These are phyloP conservation scores for Aspergillus proliferans DNA, from an alignment of 2,329 filamentous ascomycete species.

Conservation along the genomic window DNA sequence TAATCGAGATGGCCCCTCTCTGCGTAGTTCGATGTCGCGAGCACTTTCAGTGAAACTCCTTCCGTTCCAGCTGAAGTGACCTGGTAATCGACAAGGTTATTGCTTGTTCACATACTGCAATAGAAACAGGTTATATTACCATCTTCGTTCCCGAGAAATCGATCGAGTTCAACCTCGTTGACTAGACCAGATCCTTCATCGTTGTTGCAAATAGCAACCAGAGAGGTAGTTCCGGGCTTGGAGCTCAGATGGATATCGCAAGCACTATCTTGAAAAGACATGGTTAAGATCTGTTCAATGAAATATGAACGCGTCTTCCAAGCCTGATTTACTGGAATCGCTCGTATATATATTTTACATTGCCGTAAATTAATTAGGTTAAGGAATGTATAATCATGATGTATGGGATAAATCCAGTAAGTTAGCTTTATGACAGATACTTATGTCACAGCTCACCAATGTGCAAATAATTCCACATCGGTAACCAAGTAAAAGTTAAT, in stretches of 20 bases:
- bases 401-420: background rate
- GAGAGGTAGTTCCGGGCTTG: constrained; percentile 3
- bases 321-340: background rate
- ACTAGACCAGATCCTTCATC: constrained; percentile 12
- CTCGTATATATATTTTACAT: background rate
- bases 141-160: constrained; percentile 11
- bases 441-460: background rate
- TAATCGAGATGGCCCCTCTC: constrained; percentile 8
- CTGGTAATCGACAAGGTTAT: constrained; percentile 1
- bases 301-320: background rate
- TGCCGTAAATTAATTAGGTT: background rate
- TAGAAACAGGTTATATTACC: constrained; percentile 3
- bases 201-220: constrained; percentile 15
- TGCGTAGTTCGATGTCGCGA: constrained; percentile 5
- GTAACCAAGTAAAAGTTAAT: background rate
- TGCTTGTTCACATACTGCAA: background rate
- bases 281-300: background rate
- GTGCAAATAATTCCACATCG: background rate
- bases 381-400: background rate
- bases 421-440: background rate
- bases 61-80: constrained; percentile 11
- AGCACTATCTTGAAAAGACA: constrained; percentile 12
- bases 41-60: constrained; percentile 8
- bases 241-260: constrained; percentile 10
- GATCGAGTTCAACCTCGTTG: constrained; percentile 9